Percentiles rank a stretch among this genome's conserved stretches.
Conservation (phyloP, 2,329 filamentous ascomycete genomes). For the Rasamsonia emersonii region DNA sequence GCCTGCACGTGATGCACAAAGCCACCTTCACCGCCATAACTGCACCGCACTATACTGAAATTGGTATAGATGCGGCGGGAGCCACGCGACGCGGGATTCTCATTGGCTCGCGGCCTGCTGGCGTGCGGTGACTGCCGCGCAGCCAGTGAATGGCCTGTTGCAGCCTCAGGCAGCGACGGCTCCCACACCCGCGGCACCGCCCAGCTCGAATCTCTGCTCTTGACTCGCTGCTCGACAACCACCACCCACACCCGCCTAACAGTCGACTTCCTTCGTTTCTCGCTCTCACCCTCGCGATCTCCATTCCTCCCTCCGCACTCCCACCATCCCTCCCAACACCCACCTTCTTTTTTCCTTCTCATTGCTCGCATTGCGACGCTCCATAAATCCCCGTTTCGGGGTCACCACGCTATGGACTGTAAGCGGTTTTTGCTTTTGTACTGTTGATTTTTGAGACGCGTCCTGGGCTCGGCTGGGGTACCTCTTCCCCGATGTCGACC, state of each 20-base stretch:
- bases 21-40: not conserved
- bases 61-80: too few relatives aligned
- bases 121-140: slow-evolving; percentile 15
- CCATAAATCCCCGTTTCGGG: slow-evolving; percentile 30
- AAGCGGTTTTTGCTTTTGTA: slow-evolving; percentile 35
- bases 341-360: slow-evolving; percentile 15
- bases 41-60: too few relatives aligned
- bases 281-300: slow-evolving; percentile 22
- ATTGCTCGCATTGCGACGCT: slow-evolving; percentile 25
- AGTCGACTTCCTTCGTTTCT: slow-evolving; percentile 26
- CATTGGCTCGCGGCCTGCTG: slow-evolving; percentile 8
- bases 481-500: slow-evolving; percentile 31
- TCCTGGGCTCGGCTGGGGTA: slow-evolving; percentile 27
- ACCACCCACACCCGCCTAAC: slow-evolving; percentile 15
- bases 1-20: slow-evolving; percentile 2
- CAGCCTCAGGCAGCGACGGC: slow-evolving; percentile 17
- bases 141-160: slow-evolving; percentile 1
- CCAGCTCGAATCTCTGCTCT: slow-evolving; percentile 12
- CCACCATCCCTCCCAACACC: slow-evolving; percentile 15
- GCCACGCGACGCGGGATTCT: too few relatives aligned
- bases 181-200: too few relatives aligned
- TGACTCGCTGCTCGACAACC: slow-evolving; percentile 15
- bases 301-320: slow-evolving; percentile 26
- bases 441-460: slow-evolving; percentile 20
- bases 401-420: slow-evolving; percentile 52